Percentiles rank a stretch among this genome's conserved stretches.
Conservation (phyloP, 164 flowering plant genomes). For the Buxus sempervirens region DNA sequence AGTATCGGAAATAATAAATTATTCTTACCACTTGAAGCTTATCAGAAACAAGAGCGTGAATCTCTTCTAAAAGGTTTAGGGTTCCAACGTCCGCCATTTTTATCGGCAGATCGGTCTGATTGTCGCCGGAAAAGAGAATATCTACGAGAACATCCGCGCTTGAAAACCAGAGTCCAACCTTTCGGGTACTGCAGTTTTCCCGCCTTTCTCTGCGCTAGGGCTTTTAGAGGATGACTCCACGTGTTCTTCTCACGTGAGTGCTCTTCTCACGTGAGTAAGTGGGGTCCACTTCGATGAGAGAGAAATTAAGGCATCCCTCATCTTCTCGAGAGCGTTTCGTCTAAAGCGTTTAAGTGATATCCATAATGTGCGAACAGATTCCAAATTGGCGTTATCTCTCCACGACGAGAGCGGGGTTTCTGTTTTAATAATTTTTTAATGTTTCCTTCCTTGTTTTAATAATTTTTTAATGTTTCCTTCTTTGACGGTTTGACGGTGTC, state of each 20-base stretch:
- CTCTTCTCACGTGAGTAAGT: neutral
- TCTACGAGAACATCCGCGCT: neutral
- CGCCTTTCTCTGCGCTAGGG: constrained; percentile 22
- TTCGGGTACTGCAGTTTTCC: constrained; percentile 16
- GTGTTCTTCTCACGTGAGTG: neutral
- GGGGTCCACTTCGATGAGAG: no score
- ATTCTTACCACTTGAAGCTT: constrained; percentile 35
- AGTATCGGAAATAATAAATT: neutral
- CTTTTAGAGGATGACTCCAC: neutral
- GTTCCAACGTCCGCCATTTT: constrained; percentile 21
- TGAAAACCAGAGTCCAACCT: constrained; percentile 7
- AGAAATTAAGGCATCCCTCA: no score
- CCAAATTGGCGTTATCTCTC: no score
- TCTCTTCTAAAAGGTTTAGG: constrained; percentile 24
- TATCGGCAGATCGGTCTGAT: neutral
- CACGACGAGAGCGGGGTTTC: no score
- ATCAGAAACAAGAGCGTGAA: constrained; percentile 27
- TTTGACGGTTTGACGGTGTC: no score
- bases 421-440: no score
- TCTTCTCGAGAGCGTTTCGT: no score
- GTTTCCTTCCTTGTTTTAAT: no score
- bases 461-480: no score
- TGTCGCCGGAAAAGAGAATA: neutral
- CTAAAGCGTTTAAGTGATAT: no score
- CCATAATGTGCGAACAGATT: no score